Evolutionary conservation across 371 early-diverging fungal species (phyloP).

Genomic region (Saksenaea vasiformis): DNA sequence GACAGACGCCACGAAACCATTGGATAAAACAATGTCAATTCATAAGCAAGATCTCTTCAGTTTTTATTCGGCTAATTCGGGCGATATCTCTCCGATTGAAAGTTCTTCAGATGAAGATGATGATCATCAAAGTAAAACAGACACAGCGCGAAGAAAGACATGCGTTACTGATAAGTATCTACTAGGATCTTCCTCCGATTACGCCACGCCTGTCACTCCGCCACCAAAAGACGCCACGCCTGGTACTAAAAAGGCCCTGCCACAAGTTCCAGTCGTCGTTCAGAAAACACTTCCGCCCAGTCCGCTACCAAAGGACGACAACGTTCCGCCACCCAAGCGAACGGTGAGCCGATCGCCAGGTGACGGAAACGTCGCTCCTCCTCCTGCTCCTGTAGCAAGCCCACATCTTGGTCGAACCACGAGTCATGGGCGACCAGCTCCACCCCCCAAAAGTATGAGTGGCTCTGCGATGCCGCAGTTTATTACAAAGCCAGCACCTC

Average conservation of each 20-base stretch:
- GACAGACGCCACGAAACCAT: neutral
- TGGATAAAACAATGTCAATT: neutral
- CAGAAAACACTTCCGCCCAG: neutral
- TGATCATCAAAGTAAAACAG: slow-evolving; percentile 2
- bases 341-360: neutral
- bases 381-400: neutral
- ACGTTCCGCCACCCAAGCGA: neutral
- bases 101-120: slow-evolving; percentile 27
- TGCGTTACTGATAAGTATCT: neutral
- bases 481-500: neutral
- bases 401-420: neutral
- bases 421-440: neutral
- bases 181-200: neutral
- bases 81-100: slow-evolving; percentile 23
- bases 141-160: neutral
- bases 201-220: neutral
- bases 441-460: neutral
- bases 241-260: neutral
- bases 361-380: neutral
- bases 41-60: slow-evolving; percentile 11
- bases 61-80: slow-evolving; percentile 17
- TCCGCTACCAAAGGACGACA: neutral
- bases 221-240: neutral
- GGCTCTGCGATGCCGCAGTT: neutral
- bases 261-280: neutral